phyloP scores from a whole-genome alignment of 1,284 basidiomycete genomes.

The Trichosporon sp. region DNA sequence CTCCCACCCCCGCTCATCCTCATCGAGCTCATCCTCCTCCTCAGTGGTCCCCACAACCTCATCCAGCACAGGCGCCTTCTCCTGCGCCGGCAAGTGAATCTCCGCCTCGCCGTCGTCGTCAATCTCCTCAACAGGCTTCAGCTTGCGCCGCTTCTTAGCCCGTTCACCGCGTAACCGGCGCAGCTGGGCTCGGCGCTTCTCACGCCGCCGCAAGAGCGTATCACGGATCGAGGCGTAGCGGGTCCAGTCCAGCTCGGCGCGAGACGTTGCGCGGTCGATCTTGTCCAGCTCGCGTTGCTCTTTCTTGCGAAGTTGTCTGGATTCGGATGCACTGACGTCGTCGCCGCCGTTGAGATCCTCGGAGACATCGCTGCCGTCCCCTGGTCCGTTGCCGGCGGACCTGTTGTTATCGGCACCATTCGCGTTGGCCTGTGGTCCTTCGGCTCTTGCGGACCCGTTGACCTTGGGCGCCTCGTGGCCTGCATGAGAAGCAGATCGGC shows the following conservation, averaged over 20 bases:
- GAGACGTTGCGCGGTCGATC: background rate
- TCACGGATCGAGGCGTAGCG: background rate
- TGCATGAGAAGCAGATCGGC: background rate
- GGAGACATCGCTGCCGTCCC: too few species aligned
- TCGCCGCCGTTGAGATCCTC: too few species aligned
- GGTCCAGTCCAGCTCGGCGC: background rate
- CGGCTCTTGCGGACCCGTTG: too few species aligned
- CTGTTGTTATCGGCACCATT: too few species aligned
- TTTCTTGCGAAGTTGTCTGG: background rate
- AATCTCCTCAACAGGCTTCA: background rate
- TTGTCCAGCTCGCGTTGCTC: background rate
- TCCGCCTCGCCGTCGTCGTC: background rate
- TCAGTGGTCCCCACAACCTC: background rate
- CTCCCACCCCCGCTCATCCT: background rate
- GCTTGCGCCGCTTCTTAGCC: background rate
- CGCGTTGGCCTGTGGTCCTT: too few species aligned
- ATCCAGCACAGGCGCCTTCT: background rate
- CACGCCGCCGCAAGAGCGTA: background rate
- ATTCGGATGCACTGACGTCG: too few species aligned
- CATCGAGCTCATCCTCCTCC: background rate
- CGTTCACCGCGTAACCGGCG: background rate
- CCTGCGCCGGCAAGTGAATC: background rate
- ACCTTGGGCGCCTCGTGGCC: too few species aligned
- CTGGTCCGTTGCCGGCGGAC: too few species aligned
- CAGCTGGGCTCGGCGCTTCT: background rate